Base-by-base conservation (phyloP, 2,329 filamentous ascomycete genomes). In the Cladophialophora bantiana region DNA sequence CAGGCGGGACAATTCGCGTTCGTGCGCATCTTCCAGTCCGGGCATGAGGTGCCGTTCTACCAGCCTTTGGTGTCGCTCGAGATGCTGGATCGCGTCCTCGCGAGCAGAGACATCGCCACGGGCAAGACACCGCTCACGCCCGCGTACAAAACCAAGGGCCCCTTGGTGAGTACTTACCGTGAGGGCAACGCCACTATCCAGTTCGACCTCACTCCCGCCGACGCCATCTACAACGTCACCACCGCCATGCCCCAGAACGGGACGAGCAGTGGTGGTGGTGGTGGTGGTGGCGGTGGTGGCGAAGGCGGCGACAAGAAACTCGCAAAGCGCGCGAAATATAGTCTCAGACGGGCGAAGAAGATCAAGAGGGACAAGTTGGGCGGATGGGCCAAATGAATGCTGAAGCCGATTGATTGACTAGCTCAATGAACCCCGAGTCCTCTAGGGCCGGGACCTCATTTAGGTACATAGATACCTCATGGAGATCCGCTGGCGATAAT, bases 21-120 rank as follows among this genome's bases (percentile, higher is more conserved):
- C 66, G 74, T 75, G 7, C 75, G 79, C n/a, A 73, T 73, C 63
- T 81, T 78, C 71, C 75, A 80, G 64, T 74, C 74, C 26, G 79
- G 79, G 7, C 79, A 81, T 70, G 77, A 80, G 71, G 79, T 81
- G 35, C 72, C 72, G 1, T 74, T 73, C 48, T 74, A 67, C 64
- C 87, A 89, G 77, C 88, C 87, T 9, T 80, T 85, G 73, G 86
- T 86, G 3, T 79, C 85, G 2, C 83, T 88, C 66, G 83, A 86
- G 70, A 78, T 89, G 53, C 89, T 90, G 71, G 83, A 86, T 34
- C 83, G 89, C 34, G 85, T 87, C 55, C 79, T 90, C 68, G 78
- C 80, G 61, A 85, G 84, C 10, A 82, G 81, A 65, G 83, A 86
- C 59, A 76, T 89, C 42, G 81, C 85, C 1, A 84, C 83, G 0